A percentile compares a stretch with the other conserved stretches of the same genome.
These are phyloP conservation scores for Rostrohypoxylon terebratum DNA, from an alignment of 495 filamentous ascomycete species.

Conservation along the genomic window DNA sequence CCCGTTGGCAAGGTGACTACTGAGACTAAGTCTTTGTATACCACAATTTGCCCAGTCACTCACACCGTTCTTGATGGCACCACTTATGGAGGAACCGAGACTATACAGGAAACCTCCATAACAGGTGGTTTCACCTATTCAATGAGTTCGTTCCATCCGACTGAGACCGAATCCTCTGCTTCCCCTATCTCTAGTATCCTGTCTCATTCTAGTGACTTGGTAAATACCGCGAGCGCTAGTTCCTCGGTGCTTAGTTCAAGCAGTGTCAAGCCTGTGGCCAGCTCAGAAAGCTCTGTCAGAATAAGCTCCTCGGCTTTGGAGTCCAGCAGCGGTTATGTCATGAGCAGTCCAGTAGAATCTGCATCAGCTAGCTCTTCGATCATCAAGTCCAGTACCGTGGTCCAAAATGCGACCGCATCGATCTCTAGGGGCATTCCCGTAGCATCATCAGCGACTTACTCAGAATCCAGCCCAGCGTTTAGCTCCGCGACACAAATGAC, in stretches of 20 bases:
- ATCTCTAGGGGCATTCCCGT: not conserved
- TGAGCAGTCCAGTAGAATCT: constrained; percentile 16
- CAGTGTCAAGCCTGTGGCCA: not conserved
- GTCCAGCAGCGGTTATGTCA: constrained; percentile 4
- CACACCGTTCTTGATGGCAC: constrained; percentile 48
- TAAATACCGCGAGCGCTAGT: constrained; percentile 1
- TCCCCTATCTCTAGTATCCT: constrained; percentile 13
- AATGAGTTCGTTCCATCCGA: constrained; percentile 14
- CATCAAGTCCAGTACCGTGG: constrained; percentile 27
- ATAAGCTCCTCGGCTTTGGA: not conserved
- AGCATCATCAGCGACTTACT: constrained; percentile 15
- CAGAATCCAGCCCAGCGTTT: constrained; percentile 53
- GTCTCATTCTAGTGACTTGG: constrained; percentile 1
- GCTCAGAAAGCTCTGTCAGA: constrained; percentile 7
- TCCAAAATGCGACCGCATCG: constrained; percentile 29
- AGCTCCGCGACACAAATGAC: constrained; percentile 25
- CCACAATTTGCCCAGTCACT: constrained; percentile 60
- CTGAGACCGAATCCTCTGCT: constrained; percentile 9
- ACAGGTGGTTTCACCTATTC: constrained; percentile 7
- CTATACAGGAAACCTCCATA: constrained; percentile 8
- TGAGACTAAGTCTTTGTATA: constrained; percentile 53
- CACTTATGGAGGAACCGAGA: constrained; percentile 38
- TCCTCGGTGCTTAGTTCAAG: constrained; percentile 22
- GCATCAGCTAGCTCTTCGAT: constrained; percentile 27
- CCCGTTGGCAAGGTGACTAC: constrained; percentile 58